A percentile compares a stretch with the other conserved stretches of the same genome.
Evolutionary conservation across 441 rosid genomes (phyloP).

Genomic region (Eruca vesicaria): DNA sequence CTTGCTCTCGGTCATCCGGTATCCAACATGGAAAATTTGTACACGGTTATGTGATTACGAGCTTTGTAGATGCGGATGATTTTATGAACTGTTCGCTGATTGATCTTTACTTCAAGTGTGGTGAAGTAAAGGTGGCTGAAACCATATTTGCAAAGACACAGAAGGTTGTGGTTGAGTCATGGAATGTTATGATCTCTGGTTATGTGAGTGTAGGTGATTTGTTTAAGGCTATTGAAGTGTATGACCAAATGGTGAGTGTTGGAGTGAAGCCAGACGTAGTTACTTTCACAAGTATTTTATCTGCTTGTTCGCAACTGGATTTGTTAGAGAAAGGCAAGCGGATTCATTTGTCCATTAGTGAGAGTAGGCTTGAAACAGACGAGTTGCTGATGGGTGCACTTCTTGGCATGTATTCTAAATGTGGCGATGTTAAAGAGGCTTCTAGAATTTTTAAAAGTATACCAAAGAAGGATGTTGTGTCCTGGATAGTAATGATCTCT

Average conservation of each 20-base stretch:
- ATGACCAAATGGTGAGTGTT: constrained; percentile 44
- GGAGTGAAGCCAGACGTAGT: constrained; percentile 55
- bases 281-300: constrained; percentile 53
- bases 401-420: constrained; percentile 79
- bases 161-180: constrained; percentile 36
- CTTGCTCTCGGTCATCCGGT: constrained; percentile 59
- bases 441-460: constrained; percentile 38
- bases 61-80: constrained; percentile 38
- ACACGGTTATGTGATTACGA: constrained; percentile 55
- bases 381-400: constrained; percentile 66
- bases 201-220: constrained; percentile 48
- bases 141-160: constrained; percentile 40
- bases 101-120: constrained; percentile 70
- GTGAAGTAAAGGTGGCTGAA: constrained; percentile 51
- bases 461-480: constrained; percentile 52
- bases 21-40: constrained; percentile 51
- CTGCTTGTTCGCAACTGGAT: constrained; percentile 66
- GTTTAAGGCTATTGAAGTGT: constrained; percentile 48
- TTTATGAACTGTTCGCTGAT: constrained; percentile 44
- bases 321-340: constrained; percentile 61
- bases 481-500: constrained; percentile 73
- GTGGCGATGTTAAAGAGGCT: constrained; percentile 71
- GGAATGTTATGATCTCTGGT: constrained; percentile 79
- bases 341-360: constrained; percentile 46
- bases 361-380: constrained; percentile 38